phyloP scores from a whole-genome alignment of 1,139 yeast genomes.

The Hyphopichia khmerensis region DNA sequence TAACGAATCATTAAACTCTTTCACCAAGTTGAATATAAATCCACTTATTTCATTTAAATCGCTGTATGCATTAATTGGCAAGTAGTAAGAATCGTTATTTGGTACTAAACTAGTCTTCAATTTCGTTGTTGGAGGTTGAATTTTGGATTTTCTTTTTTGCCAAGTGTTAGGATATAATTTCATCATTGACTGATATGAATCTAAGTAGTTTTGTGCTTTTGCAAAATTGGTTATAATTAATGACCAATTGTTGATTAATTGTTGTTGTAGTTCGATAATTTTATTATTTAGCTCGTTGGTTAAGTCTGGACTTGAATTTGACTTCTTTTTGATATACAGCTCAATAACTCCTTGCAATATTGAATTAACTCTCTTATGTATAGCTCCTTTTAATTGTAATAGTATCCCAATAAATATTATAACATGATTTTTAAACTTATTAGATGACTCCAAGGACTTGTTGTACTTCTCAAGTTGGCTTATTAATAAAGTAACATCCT shows the following conservation, averaged over 20 bases:
- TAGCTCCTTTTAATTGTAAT: constrained; percentile 28
- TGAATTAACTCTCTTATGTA: constrained; percentile 28
- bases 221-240: constrained; percentile 19
- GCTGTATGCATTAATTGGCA: constrained; percentile 41
- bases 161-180: constrained; percentile 36
- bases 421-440: constrained; percentile 14
- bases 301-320: constrained; percentile 1
- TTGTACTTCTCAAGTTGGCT: constrained; percentile 17
- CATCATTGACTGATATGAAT: constrained; percentile 20
- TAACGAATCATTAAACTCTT: constrained; percentile 33
- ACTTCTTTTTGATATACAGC: constrained; percentile 18
- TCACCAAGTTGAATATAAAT: constrained; percentile 28
- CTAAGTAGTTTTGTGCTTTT: not conserved
- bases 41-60: constrained; percentile 32
- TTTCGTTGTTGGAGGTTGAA: constrained; percentile 11
- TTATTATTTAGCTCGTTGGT: constrained; percentile 18
- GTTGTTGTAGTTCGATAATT: constrained; percentile 30
- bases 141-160: constrained; percentile 20
- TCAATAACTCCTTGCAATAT: constrained; percentile 25
- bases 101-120: constrained; percentile 14
- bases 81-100: constrained; percentile 24
- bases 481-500: constrained; percentile 25
- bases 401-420: constrained; percentile 28
- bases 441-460: constrained; percentile 15
- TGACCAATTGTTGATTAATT: constrained; percentile 22